Base-by-base conservation (phyloP, 2,329 filamentous ascomycete species). In the Aspergillus hiratsukae region DNA sequence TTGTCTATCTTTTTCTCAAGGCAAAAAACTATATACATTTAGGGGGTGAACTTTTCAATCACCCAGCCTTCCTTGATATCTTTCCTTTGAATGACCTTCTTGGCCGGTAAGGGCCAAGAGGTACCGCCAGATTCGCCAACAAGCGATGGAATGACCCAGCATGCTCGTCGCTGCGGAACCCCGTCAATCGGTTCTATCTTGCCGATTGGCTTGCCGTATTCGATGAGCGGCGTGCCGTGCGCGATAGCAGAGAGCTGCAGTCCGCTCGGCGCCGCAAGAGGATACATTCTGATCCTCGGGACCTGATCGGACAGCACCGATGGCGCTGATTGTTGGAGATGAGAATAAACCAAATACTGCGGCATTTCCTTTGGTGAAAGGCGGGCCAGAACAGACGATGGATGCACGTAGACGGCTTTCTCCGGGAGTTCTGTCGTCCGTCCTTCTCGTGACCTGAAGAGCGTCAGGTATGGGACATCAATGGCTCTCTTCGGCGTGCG, bases 161-260 rank as follows among this genome's bases (percentile, higher is more conserved):
- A 91, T 73, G 94, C 88, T 50, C 92, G 82, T 60, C 76, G 76
- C 64, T 78, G 80, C 46, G 71, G 75, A 50, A 75, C 71, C 0
- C 76, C 78, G 10, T 72, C 75, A 49, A 78, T 75, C 43, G 75
- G 72, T 60, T 81, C 79, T 14, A 89, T 83, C 78, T 94, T 92
- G 64, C 94, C 94, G 69, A 97, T 87, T 1, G 94, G 93, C 77
- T 97, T 97, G 3, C 91, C 90, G 63, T 93, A 91, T 40, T 84
- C 84, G 23, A 97, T 73, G 53, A 99, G 77, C 50, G 91, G 90
- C 11, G 94, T 97, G 0, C 89, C 90, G 69, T 91, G 88, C 4
- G 91, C 90, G 54, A 97, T 79, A 1, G 84, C 85, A 3, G 89
- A 84, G 5, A 99, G 81, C 70, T 95, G 89, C 2, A 83, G 81